Percentiles rank a stretch among this genome's conserved stretches.
These are phyloP conservation scores for Nicotiana knightiana DNA, from an alignment of 257 asterid genomes.

Conservation along the genomic window DNA sequence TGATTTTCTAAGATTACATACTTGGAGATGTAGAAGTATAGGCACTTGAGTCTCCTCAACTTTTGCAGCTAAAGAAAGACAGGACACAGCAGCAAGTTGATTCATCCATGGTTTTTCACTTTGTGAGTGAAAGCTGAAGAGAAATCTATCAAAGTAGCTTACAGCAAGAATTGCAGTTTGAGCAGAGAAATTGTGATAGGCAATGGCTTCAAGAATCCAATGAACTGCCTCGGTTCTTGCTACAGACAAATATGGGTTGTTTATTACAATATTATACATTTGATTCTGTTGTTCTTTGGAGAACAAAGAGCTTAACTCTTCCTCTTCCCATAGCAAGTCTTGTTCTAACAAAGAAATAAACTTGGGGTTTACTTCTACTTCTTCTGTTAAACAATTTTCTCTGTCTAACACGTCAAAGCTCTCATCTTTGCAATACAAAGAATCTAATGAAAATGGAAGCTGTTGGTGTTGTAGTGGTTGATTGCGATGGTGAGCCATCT, in stretches of 20 bases:
- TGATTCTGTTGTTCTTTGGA: slow-evolving; percentile 46
- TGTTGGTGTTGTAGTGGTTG: slow-evolving; percentile 6
- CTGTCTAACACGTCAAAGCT: neutral
- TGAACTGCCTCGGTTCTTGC: slow-evolving; percentile 46
- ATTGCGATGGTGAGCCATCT: slow-evolving; percentile 30
- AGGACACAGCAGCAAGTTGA: slow-evolving; percentile 74
- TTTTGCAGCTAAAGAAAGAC: slow-evolving; percentile 83
- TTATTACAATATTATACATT: slow-evolving; percentile 16
- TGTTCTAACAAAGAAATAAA: neutral
- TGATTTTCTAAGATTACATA: slow-evolving; percentile 15
- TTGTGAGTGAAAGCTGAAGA: slow-evolving; percentile 23
- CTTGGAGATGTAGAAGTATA: slow-evolving; percentile 71
- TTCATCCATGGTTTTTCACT: slow-evolving; percentile 57
- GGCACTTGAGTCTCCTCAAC: slow-evolving; percentile 73
- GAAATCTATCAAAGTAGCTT: slow-evolving; percentile 59
- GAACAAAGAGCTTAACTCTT: slow-evolving; percentile 42
- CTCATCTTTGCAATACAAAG: slow-evolving; percentile 48
- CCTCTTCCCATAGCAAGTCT: slow-evolving; percentile 36
- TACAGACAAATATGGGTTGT: slow-evolving; percentile 24
- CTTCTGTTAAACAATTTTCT: too few species aligned
- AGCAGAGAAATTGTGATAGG: slow-evolving; percentile 52
- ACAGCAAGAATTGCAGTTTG: slow-evolving; percentile 73
- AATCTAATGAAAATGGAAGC: slow-evolving; percentile 26
- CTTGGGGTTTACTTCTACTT: slow-evolving; percentile 2
- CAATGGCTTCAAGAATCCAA: slow-evolving; percentile 51